Evolutionary conservation across 2,329 filamentous ascomycete species (phyloP).

Genomic region (Botryotinia calthae): DNA sequence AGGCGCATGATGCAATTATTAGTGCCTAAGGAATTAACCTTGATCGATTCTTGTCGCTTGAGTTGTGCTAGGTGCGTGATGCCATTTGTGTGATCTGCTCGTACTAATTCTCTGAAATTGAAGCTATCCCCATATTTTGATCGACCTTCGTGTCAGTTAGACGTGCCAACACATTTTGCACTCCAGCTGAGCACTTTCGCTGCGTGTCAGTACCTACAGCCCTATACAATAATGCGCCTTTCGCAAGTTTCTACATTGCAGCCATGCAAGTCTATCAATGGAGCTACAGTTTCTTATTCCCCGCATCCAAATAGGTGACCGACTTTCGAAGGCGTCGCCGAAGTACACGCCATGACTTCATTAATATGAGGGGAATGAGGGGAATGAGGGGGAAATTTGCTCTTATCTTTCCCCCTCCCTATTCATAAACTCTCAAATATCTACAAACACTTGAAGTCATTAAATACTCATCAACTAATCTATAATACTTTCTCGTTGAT

Average conservation of each 20-base stretch:
- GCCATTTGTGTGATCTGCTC: neutral
- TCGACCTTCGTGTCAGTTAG: neutral
- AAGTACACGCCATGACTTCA: neutral
- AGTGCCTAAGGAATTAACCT: neutral
- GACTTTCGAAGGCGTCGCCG: neutral
- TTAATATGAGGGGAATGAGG: constrained; percentile 9
- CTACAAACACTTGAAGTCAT: neutral
- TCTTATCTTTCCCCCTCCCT: no score
- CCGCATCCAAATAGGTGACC: neutral
- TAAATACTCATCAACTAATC: neutral
- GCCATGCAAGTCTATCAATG: constrained; percentile 9
- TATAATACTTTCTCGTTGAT: neutral
- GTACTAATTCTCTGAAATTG: neutral
- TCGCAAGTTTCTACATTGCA: neutral
- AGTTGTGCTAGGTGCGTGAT: neutral
- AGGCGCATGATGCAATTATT: neutral
- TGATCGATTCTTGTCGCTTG: neutral
- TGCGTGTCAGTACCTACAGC: neutral
- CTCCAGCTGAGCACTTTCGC: no score
- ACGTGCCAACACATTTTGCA: neutral
- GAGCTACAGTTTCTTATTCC: neutral
- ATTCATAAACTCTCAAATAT: neutral
- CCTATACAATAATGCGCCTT: neutral
- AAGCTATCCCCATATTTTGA: neutral
- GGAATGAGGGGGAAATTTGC: neutral